These are phyloP conservation scores for Penicillium italicum DNA, from an alignment of 2,329 filamentous ascomycete species.

Conservation along the genomic window DNA sequence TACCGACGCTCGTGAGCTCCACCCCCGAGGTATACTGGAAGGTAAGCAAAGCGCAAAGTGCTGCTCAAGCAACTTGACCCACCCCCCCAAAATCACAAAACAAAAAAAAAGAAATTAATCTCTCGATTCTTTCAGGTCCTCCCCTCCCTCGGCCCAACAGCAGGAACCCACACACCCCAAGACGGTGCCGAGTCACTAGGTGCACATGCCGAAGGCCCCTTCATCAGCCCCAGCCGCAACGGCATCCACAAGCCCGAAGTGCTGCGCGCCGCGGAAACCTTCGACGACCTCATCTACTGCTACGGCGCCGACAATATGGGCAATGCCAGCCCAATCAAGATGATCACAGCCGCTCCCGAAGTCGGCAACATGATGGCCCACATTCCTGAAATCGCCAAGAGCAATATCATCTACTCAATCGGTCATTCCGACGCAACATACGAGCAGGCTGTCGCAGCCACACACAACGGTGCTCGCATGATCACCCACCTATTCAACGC, in stretches of 20 bases:
- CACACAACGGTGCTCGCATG: conserved; percentile 76
- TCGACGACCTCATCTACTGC: conserved; percentile 53
- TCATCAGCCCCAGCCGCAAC: conserved; percentile 77
- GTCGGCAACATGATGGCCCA: conserved; percentile 64
- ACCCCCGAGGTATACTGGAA: conserved; percentile 75
- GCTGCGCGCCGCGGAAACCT: conserved; percentile 60
- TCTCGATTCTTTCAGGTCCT: conserved; percentile 49
- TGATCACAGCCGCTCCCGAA: conserved; percentile 86
- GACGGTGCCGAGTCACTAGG: conserved; percentile 83
- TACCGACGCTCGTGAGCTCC: conserved; percentile 76
- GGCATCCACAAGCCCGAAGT: conserved; percentile 78
- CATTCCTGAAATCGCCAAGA: conserved; percentile 63
- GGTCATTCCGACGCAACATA: conserved; percentile 87
- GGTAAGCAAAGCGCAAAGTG: conserved; percentile 39
- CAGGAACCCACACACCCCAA: conserved; percentile 53
- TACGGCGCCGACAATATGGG: conserved; percentile 67
- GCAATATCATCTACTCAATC: conserved; percentile 72
- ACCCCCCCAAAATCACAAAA: neutral
- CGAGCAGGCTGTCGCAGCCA: conserved; percentile 69
- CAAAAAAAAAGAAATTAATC: neutral
- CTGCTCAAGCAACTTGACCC: neutral
- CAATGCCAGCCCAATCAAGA: conserved; percentile 53
- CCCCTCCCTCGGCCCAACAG: conserved; percentile 72
- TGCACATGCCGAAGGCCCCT: conserved; percentile 87
- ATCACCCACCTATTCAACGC: conserved; percentile 94